These are phyloP conservation scores for Alternaria panax DNA, from an alignment of 2,329 filamentous ascomycete species.

Conservation along the genomic window DNA sequence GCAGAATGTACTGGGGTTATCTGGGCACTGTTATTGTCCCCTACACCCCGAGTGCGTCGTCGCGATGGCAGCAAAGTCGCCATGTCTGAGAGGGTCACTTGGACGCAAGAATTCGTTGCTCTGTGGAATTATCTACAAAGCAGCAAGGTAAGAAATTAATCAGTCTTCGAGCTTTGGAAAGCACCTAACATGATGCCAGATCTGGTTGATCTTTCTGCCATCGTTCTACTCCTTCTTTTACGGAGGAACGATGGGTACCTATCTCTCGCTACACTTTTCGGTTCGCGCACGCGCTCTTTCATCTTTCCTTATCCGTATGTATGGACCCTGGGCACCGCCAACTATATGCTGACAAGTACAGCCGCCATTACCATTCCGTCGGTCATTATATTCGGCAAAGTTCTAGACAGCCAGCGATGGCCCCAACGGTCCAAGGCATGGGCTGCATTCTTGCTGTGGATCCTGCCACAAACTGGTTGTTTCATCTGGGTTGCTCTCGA, in stretches of 20 bases:
- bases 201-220: slow-evolving; percentile 14
- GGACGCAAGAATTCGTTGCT: slow-evolving; percentile 9
- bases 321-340: background rate
- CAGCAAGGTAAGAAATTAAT: background rate
- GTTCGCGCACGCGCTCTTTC: slow-evolving; percentile 19
- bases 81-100: slow-evolving; percentile 3
- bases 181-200: slow-evolving; percentile 2
- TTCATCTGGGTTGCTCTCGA: slow-evolving; percentile 18
- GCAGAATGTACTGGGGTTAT: slow-evolving; percentile 14
- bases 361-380: slow-evolving; percentile 10
- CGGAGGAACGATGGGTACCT: slow-evolving; percentile 19
- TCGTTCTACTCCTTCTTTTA: slow-evolving; percentile 20
- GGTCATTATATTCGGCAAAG: slow-evolving; percentile 14
- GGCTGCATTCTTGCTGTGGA: slow-evolving; percentile 11
- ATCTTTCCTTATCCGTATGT: slow-evolving; percentile 16
- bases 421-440: slow-evolving; percentile 12
- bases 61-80: slow-evolving; percentile 5
- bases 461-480: slow-evolving; percentile 9
- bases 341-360: background rate
- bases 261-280: slow-evolving; percentile 20
- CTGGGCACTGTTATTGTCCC: slow-evolving; percentile 13
- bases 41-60: slow-evolving; percentile 9
- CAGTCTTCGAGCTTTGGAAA: background rate
- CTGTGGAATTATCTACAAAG: slow-evolving; percentile 4
- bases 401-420: slow-evolving; percentile 12